Percentiles rank a stretch among this genome's conserved stretches.
Evolutionary conservation across 2,329 filamentous ascomycete species (phyloP).

Genomic region (Arthrobotrys musiformis): DNA sequence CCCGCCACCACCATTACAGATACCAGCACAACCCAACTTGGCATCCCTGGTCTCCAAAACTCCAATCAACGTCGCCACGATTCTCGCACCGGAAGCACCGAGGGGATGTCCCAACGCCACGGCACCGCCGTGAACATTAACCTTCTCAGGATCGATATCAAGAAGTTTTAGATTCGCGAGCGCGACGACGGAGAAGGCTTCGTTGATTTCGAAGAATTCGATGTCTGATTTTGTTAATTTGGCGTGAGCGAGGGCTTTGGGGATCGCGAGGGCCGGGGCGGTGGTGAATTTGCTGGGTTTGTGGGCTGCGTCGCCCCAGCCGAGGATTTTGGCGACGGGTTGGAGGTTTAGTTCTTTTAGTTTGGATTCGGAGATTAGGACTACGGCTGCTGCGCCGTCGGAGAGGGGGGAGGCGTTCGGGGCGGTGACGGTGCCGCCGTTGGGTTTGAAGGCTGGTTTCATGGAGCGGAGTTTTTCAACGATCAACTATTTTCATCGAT

Average conservation of each 20-base stretch:
- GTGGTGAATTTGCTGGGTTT: conserved; percentile 96
- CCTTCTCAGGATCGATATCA: conserved; percentile 79
- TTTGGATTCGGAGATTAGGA: conserved; percentile 93
- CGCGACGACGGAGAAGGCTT: conserved; percentile 96
- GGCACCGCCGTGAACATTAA: conserved; percentile 94
- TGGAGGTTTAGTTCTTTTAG: conserved; percentile 90
- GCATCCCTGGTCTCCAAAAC: conserved; percentile 90
- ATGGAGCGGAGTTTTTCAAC: conserved; percentile 83
- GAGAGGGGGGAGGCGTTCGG: conserved; percentile 97
- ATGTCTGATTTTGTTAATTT: conserved; percentile 80
- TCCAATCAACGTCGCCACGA: conserved; percentile 87
- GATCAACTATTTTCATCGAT: conserved; percentile 69
- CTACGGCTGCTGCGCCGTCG: conserved; percentile 90
- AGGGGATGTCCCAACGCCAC: conserved; percentile 96
- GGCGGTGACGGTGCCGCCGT: conserved; percentile 88
- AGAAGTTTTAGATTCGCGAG: conserved; percentile 96
- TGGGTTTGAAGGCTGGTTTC: conserved; percentile 82
- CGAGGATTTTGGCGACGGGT: conserved; percentile 94
- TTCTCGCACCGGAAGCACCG: conserved; percentile 91
- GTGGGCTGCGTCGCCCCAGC: conserved; percentile 94
- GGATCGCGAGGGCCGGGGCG: conserved; percentile 89
- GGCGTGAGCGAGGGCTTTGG: conserved; percentile 96
- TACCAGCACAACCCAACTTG: conserved; percentile 92
- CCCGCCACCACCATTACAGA: conserved; percentile 97
- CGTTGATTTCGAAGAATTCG: conserved; percentile 98